Percentiles rank a stretch among this genome's conserved stretches.
These are phyloP conservation scores for Fagopyrum homotropicum DNA, from an alignment of 148 eudicot species.

Conservation along the genomic window DNA sequence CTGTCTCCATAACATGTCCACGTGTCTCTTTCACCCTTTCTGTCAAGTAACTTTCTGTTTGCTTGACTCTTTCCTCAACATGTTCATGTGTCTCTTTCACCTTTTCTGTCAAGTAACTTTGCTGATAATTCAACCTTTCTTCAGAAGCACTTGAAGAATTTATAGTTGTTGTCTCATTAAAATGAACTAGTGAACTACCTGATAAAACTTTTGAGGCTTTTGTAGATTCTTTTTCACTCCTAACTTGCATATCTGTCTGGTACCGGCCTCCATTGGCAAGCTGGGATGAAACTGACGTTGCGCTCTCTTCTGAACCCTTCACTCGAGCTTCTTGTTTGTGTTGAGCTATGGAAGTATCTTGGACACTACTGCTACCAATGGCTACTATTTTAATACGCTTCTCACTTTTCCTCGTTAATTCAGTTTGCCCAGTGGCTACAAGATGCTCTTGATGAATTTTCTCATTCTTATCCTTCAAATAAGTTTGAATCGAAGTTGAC, in stretches of 20 bases:
- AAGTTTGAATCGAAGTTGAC: constrained; percentile 21
- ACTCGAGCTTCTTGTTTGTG: constrained; percentile 27
- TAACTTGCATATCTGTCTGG: constrained; percentile 17
- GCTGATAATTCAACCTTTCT: constrained; percentile 25
- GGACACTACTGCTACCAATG: constrained; percentile 16
- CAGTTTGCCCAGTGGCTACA: constrained; percentile 18
- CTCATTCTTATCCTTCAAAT: constrained; percentile 21
- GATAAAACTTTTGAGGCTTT: constrained; percentile 22
- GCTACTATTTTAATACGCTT: constrained; percentile 21
- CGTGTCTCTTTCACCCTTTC: constrained; percentile 29
- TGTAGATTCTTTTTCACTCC: constrained; percentile 23
- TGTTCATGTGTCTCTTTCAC: constrained; percentile 24
- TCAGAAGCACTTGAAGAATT: constrained; percentile 21
- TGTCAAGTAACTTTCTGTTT: constrained; percentile 16
- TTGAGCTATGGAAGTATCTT: constrained; percentile 21
- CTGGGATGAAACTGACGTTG: constrained; percentile 19
- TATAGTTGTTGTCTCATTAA: constrained; percentile 6
- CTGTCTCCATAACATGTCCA: constrained; percentile 21
- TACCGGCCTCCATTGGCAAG: constrained; percentile 20
- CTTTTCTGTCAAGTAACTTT: constrained; percentile 26
- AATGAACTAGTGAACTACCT: constrained; percentile 16
- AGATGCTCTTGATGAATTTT: constrained; percentile 22
- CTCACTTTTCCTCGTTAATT: constrained; percentile 23
- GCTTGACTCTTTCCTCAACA: constrained; percentile 26
- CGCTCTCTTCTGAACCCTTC: constrained; percentile 25